These are phyloP conservation scores for Calvatia gigantea DNA, from an alignment of 768 basidiomycete species.

Conservation along the genomic window DNA sequence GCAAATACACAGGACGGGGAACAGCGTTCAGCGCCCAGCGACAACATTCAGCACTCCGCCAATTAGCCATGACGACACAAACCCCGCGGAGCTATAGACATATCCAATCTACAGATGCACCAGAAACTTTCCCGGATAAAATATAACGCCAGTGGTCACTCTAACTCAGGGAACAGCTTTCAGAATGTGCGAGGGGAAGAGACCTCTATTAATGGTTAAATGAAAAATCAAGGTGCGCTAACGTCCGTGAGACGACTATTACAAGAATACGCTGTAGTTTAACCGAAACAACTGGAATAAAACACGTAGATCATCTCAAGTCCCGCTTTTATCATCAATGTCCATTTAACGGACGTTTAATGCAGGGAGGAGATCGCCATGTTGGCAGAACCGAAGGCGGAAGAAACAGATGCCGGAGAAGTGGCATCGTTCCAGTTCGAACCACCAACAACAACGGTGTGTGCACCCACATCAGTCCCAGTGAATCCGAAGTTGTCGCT, in stretches of 20 bases:
- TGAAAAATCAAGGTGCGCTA: constrained; percentile 6
- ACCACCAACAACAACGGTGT: constrained; percentile 33
- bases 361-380: constrained; percentile 1
- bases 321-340: neutral
- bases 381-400: constrained; percentile 5
- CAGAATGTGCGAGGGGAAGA: neutral
- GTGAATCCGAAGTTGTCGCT: constrained; percentile 28
- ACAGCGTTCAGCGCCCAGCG: too few relatives aligned
- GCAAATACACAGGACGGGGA: too few relatives aligned
- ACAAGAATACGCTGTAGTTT: neutral
- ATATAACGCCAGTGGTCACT: too few relatives aligned
- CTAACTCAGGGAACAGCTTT: neutral
- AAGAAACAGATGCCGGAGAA: constrained; percentile 17
- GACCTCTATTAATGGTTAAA: constrained; percentile 1
- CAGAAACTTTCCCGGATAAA: too few relatives aligned
- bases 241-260: constrained; percentile 6
- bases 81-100: too few relatives aligned
- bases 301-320: neutral
- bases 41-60: too few relatives aligned
- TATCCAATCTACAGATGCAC: too few relatives aligned
- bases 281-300: constrained; percentile 1
- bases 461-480: constrained; percentile 27
- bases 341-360: too few relatives aligned
- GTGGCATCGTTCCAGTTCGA: constrained; percentile 35
- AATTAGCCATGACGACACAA: too few relatives aligned